Percentiles rank a stretch among this genome's conserved stretches.
These are phyloP conservation scores for Mycena alexandri DNA, from an alignment of 768 basidiomycete genomes.

Conservation along the genomic window DNA sequence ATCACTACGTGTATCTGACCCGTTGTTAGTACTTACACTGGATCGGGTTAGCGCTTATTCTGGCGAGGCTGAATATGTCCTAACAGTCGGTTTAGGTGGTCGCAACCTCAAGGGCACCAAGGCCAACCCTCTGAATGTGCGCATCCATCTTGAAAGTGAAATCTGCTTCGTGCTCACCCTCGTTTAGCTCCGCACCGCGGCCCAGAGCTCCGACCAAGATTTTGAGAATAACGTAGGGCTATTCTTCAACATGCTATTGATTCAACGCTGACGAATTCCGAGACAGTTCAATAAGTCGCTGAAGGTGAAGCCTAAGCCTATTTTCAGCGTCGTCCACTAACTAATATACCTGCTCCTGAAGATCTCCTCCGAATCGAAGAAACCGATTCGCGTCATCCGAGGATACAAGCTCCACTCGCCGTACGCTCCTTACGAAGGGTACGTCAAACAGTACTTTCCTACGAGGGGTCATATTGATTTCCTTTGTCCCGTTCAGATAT, in stretches of 20 bases:
- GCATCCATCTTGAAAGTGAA: constrained; percentile 36
- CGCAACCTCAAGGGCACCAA: constrained; percentile 90
- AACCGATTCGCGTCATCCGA: constrained; percentile 89
- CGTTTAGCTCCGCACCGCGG: constrained; percentile 85
- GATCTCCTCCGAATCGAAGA: constrained; percentile 83
- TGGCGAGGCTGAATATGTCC: constrained; percentile 9
- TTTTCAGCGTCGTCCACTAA: not conserved
- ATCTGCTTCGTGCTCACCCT: not conserved
- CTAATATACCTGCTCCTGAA: constrained; percentile 42
- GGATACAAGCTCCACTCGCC: constrained; percentile 82
- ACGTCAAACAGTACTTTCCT: constrained; percentile 28
- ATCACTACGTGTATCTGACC: constrained; percentile 5
- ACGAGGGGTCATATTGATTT: too few relatives aligned
- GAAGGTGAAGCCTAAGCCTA: constrained; percentile 53
- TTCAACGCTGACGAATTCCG: constrained; percentile 10
- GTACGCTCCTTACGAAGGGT: constrained; percentile 88
- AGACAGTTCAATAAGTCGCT: constrained; percentile 75
- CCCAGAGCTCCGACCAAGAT: constrained; percentile 85
- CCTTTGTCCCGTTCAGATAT: constrained; percentile 65
- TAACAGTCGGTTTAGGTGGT: constrained; percentile 64
- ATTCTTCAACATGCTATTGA: not conserved
- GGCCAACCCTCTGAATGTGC: constrained; percentile 84
- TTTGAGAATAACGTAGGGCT: constrained; percentile 71
- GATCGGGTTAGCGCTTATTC: constrained; percentile 65
- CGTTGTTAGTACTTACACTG: constrained; percentile 78